These are phyloP conservation scores for Lactarius quietus DNA, from an alignment of 768 basidiomycete genomes.

Conservation along the genomic window DNA sequence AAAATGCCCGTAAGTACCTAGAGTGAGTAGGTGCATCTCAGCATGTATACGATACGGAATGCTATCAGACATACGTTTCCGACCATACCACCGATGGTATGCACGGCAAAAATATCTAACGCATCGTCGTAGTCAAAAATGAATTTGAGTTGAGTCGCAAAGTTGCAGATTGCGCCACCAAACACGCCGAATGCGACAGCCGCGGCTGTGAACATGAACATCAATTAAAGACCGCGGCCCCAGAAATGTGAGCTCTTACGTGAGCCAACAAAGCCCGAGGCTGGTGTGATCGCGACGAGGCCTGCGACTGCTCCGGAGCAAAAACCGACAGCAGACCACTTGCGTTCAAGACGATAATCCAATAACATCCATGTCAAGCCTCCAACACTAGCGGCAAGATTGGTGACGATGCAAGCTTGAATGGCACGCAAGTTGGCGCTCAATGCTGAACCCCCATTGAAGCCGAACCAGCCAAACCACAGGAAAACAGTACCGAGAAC, in stretches of 20 bases:
- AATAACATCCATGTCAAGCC: constrained; percentile 91
- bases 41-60: not conserved
- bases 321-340: constrained; percentile 93
- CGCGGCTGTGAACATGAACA: constrained; percentile 49
- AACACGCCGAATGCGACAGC: constrained; percentile 82
- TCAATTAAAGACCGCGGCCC: constrained; percentile 6
- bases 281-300: constrained; percentile 88
- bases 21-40: constrained; percentile 20
- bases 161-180: constrained; percentile 84
- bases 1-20: constrained; percentile 33
- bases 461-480: constrained; percentile 96
- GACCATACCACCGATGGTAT: constrained; percentile 72
- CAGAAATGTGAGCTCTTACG: constrained; percentile 42
- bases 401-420: constrained; percentile 90
- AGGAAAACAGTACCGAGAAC: constrained; percentile 91
- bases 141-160: constrained; percentile 94
- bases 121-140: constrained; percentile 71
- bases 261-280: constrained; percentile 73
- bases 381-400: constrained; percentile 85
- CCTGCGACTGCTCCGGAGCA: constrained; percentile 93
- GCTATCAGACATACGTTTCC: constrained; percentile 47
- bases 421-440: constrained; percentile 85
- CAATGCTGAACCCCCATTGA: constrained; percentile 91
- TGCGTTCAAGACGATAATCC: constrained; percentile 92
- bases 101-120: constrained; percentile 88